Evolutionary conservation across 768 basidiomycete species (phyloP).

Genomic region (Leccinum variicolor): DNA sequence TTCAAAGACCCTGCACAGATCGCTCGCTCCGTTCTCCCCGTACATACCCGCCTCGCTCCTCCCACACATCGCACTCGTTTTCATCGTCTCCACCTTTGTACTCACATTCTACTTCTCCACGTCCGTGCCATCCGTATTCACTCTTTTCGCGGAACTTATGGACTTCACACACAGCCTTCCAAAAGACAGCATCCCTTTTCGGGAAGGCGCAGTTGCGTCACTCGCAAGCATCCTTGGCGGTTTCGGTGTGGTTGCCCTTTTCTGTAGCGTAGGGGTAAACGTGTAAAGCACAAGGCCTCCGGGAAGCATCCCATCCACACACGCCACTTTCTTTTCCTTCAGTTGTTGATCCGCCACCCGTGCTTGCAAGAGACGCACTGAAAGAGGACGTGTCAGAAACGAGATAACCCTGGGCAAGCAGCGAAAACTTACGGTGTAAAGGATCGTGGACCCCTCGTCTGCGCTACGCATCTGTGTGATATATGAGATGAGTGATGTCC

Average conservation of each 20-base stretch:
- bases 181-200: conserved; percentile 60
- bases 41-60: conserved; percentile 63
- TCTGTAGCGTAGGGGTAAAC: conserved; percentile 39
- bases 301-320: background rate
- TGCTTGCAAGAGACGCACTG: conserved; percentile 76
- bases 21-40: conserved; percentile 70
- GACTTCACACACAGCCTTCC: conserved; percentile 55
- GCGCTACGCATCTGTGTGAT: conserved; percentile 71
- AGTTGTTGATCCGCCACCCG: conserved; percentile 84
- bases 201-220: conserved; percentile 68
- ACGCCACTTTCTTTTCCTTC: conserved; percentile 6
- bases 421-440: conserved; percentile 76
- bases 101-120: conserved; percentile 91
- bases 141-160: conserved; percentile 2
- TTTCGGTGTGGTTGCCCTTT: conserved; percentile 86
- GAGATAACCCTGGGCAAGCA: background rate
- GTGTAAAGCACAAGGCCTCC: conserved; percentile 22
- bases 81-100: conserved; percentile 73
- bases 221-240: conserved; percentile 79
- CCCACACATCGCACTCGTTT: conserved; percentile 70
- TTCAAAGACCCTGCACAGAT: conserved; percentile 56
- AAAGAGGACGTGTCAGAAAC: conserved; percentile 7
- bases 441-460: conserved; percentile 91
- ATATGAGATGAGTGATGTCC: background rate
- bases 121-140: conserved; percentile 38